phyloP scores from a whole-genome alignment of 164 flowering plant species.

The Magnolia kwangsiensis region DNA sequence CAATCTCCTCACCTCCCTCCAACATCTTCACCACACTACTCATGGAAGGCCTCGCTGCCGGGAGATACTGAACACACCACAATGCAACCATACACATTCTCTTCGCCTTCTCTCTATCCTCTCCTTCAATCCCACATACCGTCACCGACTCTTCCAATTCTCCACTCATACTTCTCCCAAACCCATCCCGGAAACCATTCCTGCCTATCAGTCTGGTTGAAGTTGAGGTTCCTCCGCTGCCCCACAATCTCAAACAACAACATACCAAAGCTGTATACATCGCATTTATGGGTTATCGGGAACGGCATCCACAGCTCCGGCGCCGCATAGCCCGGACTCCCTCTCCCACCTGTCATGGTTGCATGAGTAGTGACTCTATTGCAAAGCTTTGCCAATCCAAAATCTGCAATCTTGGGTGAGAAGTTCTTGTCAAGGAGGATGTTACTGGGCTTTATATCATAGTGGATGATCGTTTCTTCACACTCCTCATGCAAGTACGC shows the following conservation, averaged over 20 bases:
- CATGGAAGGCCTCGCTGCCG: slow-evolving; percentile 7
- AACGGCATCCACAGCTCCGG: slow-evolving; percentile 8
- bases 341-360: not conserved
- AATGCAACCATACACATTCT: slow-evolving; percentile 10
- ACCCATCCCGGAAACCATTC: slow-evolving; percentile 17
- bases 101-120: not conserved
- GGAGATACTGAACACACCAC: slow-evolving; percentile 7
- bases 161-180: slow-evolving; percentile 18
- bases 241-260: slow-evolving; percentile 25
- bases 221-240: slow-evolving; percentile 13
- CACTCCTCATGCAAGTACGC: slow-evolving; percentile 8
- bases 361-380: not conserved
- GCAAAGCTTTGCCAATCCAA: slow-evolving; percentile 8
- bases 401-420: slow-evolving; percentile 6
- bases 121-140: not conserved
- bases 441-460: slow-evolving; percentile 10
- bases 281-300: slow-evolving; percentile 23
- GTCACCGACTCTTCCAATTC: slow-evolving; percentile 4
- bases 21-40: slow-evolving; percentile 6
- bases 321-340: slow-evolving; percentile 7
- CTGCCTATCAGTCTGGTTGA: not conserved
- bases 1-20: not conserved
- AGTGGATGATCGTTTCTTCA: not conserved
- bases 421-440: slow-evolving; percentile 5
- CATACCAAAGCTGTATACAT: slow-evolving; percentile 31